phyloP scores from a whole-genome alignment of 768 basidiomycete species.

The Amyloporia xantha region DNA sequence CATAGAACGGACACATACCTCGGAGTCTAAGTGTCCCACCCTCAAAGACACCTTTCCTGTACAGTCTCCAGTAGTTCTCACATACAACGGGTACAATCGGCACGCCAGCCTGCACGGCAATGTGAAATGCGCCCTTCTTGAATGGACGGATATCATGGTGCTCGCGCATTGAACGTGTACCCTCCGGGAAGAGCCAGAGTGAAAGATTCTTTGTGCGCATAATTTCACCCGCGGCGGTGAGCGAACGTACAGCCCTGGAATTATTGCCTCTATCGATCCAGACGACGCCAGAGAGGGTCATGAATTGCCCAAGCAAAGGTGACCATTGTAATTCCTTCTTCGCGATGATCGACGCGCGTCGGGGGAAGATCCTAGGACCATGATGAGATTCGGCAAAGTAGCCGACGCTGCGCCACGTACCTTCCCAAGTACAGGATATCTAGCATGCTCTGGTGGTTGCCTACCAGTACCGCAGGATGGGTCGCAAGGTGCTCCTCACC shows the following conservation, averaged over 20 bases:
- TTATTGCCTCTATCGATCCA: constrained; percentile 88
- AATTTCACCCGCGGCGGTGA: constrained; percentile 68
- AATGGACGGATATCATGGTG: constrained; percentile 71
- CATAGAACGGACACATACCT: constrained; percentile 43
- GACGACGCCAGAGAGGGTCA: constrained; percentile 83
- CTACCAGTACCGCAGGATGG: constrained; percentile 71
- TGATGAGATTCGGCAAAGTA: not conserved
- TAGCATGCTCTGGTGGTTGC: constrained; percentile 92
- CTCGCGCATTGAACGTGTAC: constrained; percentile 73
- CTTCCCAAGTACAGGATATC: constrained; percentile 79
- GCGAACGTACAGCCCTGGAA: constrained; percentile 62
- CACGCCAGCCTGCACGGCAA: constrained; percentile 84
- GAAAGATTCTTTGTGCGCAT: constrained; percentile 71
- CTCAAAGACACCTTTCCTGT: constrained; percentile 71
- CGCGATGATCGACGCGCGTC: constrained; percentile 80
- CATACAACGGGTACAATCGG: constrained; percentile 89
- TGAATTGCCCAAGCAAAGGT: constrained; percentile 83
- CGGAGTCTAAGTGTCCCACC: constrained; percentile 72
- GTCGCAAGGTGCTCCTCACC: constrained; percentile 74
- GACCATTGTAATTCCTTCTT: constrained; percentile 84
- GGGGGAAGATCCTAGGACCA: constrained; percentile 68
- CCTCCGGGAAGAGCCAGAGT: constrained; percentile 95
- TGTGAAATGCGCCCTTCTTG: constrained; percentile 98
- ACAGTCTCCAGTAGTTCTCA: constrained; percentile 90
- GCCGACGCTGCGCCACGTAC: constrained; percentile 35